phyloP scores from a whole-genome alignment of 2,329 filamentous ascomycete species.

The Aspergillus tubingensis region DNA sequence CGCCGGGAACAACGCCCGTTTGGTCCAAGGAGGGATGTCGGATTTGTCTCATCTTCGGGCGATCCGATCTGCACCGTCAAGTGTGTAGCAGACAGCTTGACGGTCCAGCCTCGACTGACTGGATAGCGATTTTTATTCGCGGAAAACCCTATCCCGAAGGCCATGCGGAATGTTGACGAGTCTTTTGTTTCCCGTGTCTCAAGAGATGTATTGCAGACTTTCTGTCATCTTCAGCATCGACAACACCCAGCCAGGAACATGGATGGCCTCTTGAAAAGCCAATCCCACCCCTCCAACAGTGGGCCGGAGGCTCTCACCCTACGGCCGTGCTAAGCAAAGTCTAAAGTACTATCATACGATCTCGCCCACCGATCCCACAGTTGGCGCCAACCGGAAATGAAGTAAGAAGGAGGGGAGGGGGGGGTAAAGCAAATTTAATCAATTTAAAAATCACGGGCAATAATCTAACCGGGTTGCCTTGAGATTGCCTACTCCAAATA shows the following conservation, averaged over 20 bases:
- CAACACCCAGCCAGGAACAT: background rate
- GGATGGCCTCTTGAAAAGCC: no score
- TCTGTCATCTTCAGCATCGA: background rate
- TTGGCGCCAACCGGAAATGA: background rate
- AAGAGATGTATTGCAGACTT: background rate
- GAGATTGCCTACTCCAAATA: background rate
- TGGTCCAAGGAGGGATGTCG: background rate
- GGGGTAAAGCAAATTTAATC: background rate
- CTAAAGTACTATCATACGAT: slow-evolving; percentile 9
- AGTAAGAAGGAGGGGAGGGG: background rate
- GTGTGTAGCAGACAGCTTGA: background rate
- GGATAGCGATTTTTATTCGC: no score
- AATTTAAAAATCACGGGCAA: background rate
- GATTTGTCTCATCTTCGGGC: slow-evolving; percentile 13
- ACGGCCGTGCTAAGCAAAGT: slow-evolving; percentile 2
- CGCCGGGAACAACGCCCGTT: background rate
- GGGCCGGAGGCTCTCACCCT: background rate
- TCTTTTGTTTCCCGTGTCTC: no score
- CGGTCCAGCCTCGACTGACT: background rate
- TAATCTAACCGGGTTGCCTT: background rate
- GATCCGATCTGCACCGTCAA: slow-evolving; percentile 22
- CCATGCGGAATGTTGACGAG: no score
- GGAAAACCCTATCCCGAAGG: no score
- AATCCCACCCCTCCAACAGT: background rate
- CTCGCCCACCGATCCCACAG: slow-evolving; percentile 3